Conservation (phyloP, 2,329 filamentous ascomycete species). For the Arachnopeziza araneosa region DNA sequence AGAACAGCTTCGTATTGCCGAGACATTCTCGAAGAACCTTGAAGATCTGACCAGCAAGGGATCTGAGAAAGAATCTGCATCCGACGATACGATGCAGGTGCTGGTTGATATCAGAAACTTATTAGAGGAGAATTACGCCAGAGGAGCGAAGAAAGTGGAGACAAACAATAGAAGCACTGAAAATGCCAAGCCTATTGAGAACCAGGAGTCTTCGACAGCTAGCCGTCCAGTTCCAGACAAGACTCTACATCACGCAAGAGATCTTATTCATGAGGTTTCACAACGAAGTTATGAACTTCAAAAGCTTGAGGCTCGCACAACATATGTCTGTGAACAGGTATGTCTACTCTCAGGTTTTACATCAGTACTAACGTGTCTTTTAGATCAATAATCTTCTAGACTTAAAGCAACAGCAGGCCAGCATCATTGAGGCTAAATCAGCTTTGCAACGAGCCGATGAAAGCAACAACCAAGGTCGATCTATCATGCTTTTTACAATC, state of each 20-base stretch:
- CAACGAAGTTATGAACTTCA: conserved; percentile 6
- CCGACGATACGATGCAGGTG: conserved; percentile 1
- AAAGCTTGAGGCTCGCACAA: conserved; percentile 5
- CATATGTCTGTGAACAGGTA: neutral
- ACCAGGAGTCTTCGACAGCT: neutral
- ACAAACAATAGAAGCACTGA: neutral
- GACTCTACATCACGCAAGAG: conserved; percentile 3
- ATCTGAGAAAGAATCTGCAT: neutral
- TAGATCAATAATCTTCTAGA: conserved; percentile 33
- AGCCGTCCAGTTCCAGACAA: neutral
- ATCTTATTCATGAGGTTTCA: neutral
- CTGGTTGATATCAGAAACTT: conserved; percentile 1
- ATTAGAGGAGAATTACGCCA: neutral
- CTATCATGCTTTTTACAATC: conserved; percentile 19
- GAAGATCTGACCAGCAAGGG: conserved; percentile 1
- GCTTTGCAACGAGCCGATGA: conserved; percentile 37
- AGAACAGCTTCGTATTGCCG: conserved; percentile 4
- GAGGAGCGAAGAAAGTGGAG: neutral
- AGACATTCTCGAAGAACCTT: conserved; percentile 8
- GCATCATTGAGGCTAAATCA: conserved; percentile 39
- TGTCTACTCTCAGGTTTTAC: neutral
- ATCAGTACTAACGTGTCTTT: neutral
- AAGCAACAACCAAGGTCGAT: conserved; percentile 35
- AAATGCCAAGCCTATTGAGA: neutral
- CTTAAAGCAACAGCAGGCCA: conserved; percentile 42